Evolutionary conservation across 2,329 filamentous ascomycete species (phyloP), one percentile per base, ranked within the genome.

Genomic region (Coniochaeta sp.): DNA sequence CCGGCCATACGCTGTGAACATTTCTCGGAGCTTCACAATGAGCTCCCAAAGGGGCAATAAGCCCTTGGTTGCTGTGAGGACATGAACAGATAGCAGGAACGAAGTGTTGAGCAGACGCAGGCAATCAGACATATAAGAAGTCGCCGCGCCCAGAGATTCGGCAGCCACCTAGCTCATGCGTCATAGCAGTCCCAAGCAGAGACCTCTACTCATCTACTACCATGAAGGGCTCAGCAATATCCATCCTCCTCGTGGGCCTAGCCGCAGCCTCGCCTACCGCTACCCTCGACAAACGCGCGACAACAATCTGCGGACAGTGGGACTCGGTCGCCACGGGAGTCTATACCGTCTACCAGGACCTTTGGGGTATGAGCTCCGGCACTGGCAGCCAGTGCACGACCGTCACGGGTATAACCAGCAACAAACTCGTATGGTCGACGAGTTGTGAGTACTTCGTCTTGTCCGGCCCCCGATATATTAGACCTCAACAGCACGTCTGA

Each of bases 311-410:
- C 55, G 63, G 61, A 6, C 62, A 65, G 40, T 65, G 60, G 58
- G 63, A 61, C 47, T 60, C 60, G 1, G 58, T 62, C 22, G 52
- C 40, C 17, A 62, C 61, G 0, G 75, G 74, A 36, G 71, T 69
- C 44, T 82, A 78, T 68, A 81, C 73, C 54, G 65, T 83, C 59
- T 82, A 81, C 71, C 79, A 82, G 67, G 77, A 82, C 70, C 78
- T 81, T 64, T 83, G 80, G 80, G 79, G 79, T 28, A 58, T 71
- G 52, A 31, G 28, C 28, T 61, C 62, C 3, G 70, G 72, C 26
- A 74, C 73, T 28, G 77, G 77, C 60, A 70, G 64, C 43, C 77
- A 80, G 67, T 79, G 77, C 69, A 77, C 76, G 3, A 73, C 71
- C 5, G 64, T 79, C 8, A 69, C 73, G 65, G 70, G 68, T 12